phyloP scores from a whole-genome alignment of 108 stramenopile genomes.

The Cyclostephanos tholiformis region DNA sequence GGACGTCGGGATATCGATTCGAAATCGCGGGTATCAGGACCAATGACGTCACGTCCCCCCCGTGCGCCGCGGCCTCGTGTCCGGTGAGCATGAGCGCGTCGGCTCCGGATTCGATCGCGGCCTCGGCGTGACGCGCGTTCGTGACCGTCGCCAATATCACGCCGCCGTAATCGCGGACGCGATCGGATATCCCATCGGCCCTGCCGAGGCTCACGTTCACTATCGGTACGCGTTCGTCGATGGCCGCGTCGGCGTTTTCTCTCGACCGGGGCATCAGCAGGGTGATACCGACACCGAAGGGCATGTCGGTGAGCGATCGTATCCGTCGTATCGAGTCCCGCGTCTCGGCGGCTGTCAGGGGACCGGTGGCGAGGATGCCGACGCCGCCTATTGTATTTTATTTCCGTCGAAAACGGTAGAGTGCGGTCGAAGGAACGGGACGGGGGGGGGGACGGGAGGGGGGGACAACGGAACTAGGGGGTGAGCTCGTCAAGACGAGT shows the following conservation, averaged over 20 bases:
- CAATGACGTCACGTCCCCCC: constrained; percentile 83
- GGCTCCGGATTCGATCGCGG: constrained; percentile 69
- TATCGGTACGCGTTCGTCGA: constrained; percentile 85
- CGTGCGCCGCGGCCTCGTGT: constrained; percentile 93
- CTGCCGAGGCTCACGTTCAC: constrained; percentile 89
- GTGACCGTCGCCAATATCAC: constrained; percentile 83
- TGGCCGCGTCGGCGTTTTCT: constrained; percentile 83
- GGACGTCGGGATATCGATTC: constrained; percentile 72
- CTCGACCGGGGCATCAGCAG: constrained; percentile 86
- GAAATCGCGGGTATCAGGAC: constrained; percentile 77
- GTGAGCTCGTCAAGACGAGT: no score
- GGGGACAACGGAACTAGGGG: no score
- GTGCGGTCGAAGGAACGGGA: background rate
- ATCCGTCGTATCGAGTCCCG: constrained; percentile 65
- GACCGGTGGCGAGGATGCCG: constrained; percentile 87
- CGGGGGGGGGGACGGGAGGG: no score
- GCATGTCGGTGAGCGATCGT: constrained; percentile 64
- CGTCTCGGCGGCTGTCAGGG: constrained; percentile 74
- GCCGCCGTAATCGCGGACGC: constrained; percentile 74
- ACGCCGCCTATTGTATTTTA: constrained; percentile 66
- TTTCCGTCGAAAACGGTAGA: background rate
- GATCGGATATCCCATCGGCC: constrained; percentile 82
- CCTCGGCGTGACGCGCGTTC: constrained; percentile 74
- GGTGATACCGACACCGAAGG: constrained; percentile 84
- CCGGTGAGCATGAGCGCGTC: constrained; percentile 90